These are phyloP conservation scores for Prunus padus DNA, from an alignment of 306 rosid genomes.

Conservation along the genomic window DNA sequence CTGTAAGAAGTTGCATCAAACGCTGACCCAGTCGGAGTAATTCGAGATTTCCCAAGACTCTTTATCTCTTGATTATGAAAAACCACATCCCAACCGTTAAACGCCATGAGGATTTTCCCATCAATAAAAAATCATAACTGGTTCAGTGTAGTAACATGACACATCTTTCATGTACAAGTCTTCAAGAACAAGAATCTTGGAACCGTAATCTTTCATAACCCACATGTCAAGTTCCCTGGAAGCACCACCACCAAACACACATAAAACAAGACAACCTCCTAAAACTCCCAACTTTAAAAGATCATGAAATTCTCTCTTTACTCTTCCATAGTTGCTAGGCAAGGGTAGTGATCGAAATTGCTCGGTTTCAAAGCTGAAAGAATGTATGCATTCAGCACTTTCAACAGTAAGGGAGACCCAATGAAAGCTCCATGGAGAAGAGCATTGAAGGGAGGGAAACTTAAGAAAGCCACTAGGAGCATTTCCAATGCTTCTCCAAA, in stretches of 20 bases:
- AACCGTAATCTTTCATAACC: constrained; percentile 10
- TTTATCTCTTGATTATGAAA: background rate
- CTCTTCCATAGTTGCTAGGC: background rate
- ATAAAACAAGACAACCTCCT: constrained; percentile 2
- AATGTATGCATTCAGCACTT: too few relatives aligned
- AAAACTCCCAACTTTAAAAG: constrained; percentile 7
- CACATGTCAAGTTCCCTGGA: constrained; percentile 1
- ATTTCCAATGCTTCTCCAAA: background rate
- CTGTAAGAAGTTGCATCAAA: background rate
- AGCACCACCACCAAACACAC: background rate
- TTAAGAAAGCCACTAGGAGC: background rate
- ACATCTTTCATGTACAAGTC: background rate
- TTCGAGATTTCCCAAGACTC: background rate
- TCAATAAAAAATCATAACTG: background rate
- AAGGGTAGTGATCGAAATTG: background rate
- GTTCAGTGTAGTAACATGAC: background rate
- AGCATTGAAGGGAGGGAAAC: background rate
- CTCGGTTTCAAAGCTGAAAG: constrained; percentile 10
- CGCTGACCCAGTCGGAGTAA: background rate
- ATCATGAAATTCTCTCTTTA: background rate
- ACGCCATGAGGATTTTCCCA: constrained; percentile 2
- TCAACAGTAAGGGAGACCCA: too few relatives aligned
- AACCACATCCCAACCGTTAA: background rate
- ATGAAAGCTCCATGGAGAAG: too few relatives aligned
- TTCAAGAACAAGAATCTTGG: background rate